Evolutionary conservation across 768 basidiomycete genomes (phyloP).

Genomic region (Mycena epipterygia): DNA sequence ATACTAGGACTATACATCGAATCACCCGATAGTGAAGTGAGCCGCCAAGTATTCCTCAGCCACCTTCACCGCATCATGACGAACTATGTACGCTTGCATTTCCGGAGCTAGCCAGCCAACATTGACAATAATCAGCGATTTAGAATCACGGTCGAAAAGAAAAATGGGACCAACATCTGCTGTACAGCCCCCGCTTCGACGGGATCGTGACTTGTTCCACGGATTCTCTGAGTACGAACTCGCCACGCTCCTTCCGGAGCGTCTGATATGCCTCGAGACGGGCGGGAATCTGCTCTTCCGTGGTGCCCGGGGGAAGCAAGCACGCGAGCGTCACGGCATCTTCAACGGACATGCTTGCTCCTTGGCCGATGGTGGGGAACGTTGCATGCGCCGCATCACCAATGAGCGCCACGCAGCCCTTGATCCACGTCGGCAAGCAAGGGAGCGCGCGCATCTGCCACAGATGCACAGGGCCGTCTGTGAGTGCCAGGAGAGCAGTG

Average conservation of each 20-base stretch:
- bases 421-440: no score
- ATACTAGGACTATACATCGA: no score
- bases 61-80: not conserved
- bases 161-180: not conserved
- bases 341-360: slow-evolving; percentile 3
- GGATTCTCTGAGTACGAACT: not conserved
- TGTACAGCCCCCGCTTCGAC: no score
- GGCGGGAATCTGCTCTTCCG: not conserved
- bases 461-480: not conserved
- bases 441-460: slow-evolving; percentile 15
- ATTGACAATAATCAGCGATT: not conserved
- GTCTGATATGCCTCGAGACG: no score
- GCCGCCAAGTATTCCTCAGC: not conserved
- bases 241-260: no score
- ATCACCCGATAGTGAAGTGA: not conserved
- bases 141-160: no score
- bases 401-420: not conserved
- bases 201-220: slow-evolving; percentile 3
- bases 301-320: not conserved
- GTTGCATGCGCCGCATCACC: not conserved
- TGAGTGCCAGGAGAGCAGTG: not conserved
- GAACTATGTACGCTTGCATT: not conserved
- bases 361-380: slow-evolving; percentile 8
- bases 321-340: slow-evolving; percentile 1
- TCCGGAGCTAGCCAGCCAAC: not conserved